phyloP scores from a whole-genome alignment of 441 rosid species.

The Adansonia gregorii region DNA sequence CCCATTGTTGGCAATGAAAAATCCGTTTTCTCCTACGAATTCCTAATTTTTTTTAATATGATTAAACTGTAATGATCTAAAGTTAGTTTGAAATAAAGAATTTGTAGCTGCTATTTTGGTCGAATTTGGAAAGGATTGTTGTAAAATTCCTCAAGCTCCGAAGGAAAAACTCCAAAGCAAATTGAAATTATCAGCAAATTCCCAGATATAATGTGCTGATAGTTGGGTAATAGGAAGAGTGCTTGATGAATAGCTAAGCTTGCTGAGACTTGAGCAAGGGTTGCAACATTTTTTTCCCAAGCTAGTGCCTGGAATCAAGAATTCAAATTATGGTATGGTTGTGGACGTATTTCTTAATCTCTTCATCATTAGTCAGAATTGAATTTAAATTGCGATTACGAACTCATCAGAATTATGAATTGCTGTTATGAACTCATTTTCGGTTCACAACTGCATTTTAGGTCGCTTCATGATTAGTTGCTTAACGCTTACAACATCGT shows the following conservation, averaged over 20 bases:
- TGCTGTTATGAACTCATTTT: too few relatives aligned
- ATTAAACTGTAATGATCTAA: background rate
- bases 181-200: background rate
- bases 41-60: background rate
- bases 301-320: background rate
- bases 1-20: constrained; percentile 13
- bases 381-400: too few relatives aligned
- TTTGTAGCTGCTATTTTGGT: background rate
- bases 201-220: background rate
- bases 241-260: background rate
- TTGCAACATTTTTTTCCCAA: too few relatives aligned
- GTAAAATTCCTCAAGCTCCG: background rate
- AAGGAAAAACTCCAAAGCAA: too few relatives aligned
- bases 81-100: background rate
- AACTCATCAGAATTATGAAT: too few relatives aligned
- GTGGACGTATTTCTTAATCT: too few relatives aligned
- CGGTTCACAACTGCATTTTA: too few relatives aligned
- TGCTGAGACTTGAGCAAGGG: too few relatives aligned
- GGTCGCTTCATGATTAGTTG: too few relatives aligned
- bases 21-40: background rate
- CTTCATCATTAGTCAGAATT: too few relatives aligned
- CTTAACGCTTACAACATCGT: too few relatives aligned
- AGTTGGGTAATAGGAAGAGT: background rate
- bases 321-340: too few relatives aligned
- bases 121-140: background rate